Evolutionary conservation across 768 basidiomycete genomes (phyloP), one percentile per base, ranked within the genome.

Genomic region (Termitomyces sp.): DNA sequence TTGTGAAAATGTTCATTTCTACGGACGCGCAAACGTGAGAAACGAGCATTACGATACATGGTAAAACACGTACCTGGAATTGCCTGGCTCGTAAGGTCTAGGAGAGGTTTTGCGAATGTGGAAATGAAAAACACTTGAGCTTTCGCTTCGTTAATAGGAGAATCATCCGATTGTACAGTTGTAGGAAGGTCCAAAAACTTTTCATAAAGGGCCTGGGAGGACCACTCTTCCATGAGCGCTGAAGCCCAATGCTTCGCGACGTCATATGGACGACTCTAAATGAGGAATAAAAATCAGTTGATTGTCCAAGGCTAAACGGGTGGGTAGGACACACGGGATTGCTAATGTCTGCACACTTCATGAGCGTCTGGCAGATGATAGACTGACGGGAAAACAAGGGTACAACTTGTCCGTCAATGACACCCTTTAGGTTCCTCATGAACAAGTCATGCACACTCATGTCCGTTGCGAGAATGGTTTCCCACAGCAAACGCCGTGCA

Each of bases 311-410:
- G 26, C 11, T 43, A 19, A 44, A 35, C 35, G 50, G 47, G 41
- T 37, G 32, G 38, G 47, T n/a, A 45, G 49, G 48, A 82, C 94
- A 60, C 67, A 97, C 94, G 15, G 97, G 96, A 68, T 99, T 99
- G 67, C 92, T 94, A 65, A 99, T 98, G 72, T 99, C 97, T 17
- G 96, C 94, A 65, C 95, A 97, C 71, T 99, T 98, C 68, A 99
- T 85, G 50, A 99, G 73, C 3, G 90, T 89, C 64, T 98, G 93
- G 66, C 92, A 96, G 22, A 93, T 69, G 51, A 96, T 70, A 24
- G 89, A 74, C 61, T 88, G 78, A 52, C 84, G 79, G 60, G 71
- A 65, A 50, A 72, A 71, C 43, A 80, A 63, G 10, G 77, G 65
- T 17, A 63, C 66, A 21, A 70, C 44, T 28, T 73, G 71, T 21